Evolutionary conservation across 805 yeast genomes (phyloP).

Genomic region (Ogataea sp.): DNA sequence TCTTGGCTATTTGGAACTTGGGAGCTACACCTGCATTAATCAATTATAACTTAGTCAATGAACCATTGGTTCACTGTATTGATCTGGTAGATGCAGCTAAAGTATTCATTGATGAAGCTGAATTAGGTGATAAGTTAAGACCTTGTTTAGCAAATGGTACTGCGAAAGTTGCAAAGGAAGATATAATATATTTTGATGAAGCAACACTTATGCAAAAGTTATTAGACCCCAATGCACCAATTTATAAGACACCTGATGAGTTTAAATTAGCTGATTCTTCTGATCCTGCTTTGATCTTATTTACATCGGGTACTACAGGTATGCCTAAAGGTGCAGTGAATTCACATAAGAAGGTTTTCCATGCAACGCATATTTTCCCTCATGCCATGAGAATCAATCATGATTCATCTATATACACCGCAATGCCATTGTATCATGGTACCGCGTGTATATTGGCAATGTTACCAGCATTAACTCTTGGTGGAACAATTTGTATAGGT

Average conservation of each 20-base stretch:
- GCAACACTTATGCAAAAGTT: not conserved
- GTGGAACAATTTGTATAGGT: constrained; percentile 65
- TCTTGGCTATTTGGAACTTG: constrained; percentile 78
- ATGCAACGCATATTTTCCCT: constrained; percentile 60
- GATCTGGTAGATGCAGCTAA: constrained; percentile 50
- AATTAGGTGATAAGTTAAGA: not conserved
- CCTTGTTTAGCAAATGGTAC: constrained; percentile 31
- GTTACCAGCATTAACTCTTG: constrained; percentile 44
- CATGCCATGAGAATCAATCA: constrained; percentile 45
- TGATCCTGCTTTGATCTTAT: constrained; percentile 58
- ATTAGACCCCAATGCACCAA: not conserved
- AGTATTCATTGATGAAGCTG: constrained; percentile 65
- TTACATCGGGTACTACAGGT: constrained; percentile 87
- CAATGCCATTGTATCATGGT: constrained; percentile 88
- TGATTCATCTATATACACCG: constrained; percentile 59
- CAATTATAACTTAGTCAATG: constrained; percentile 63
- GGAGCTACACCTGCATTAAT: constrained; percentile 79
- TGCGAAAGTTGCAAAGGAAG: constrained; percentile 23
- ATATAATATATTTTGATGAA: constrained; percentile 10
- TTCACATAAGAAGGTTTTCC: constrained; percentile 71
- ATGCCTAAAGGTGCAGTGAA: constrained; percentile 80
- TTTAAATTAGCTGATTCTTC: constrained; percentile 33
- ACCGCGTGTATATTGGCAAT: constrained; percentile 78
- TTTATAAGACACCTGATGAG: not conserved
- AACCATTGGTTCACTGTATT: constrained; percentile 67